Evolutionary conservation across 148 eudicot genomes (phyloP), one percentile per base, ranked within the genome.

Genomic region (Persicaria tinctoria): DNA sequence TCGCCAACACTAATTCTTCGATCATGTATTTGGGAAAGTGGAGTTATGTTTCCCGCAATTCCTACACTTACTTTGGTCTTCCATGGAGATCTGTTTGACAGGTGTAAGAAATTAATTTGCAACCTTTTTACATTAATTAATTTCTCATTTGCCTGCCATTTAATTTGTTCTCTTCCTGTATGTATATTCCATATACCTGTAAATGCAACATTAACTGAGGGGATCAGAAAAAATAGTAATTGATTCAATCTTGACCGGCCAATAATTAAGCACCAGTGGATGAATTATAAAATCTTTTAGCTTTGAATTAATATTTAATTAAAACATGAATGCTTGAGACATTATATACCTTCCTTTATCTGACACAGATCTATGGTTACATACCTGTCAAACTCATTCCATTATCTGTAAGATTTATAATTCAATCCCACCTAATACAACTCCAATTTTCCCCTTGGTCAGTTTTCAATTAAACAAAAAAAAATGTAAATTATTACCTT

Each of bases 301-400:
- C 6, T 20, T 55, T 14, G 12, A 8, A 50, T 49, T 16, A 14
- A 13, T 55, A 8, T 27, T 27, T 14, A 27, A 11, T 14, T 66
- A 6, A 66, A 41, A 38, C 46, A 41, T 66, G 1, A 66, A 66
- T 12, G 48, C 12, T 44, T 38, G 18, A 1, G 16, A 66, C 47
- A 66, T 66, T 66, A 66, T 11, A 41, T 32, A 41, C 70, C 47
- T 66, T 14, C 38, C 16, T 66, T 41, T 66, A 17, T 44, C 70
- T 66, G 70, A 66, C 70, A 66, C 70, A 66, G 70, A 66, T 66
- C 70, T 66, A 66, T 16, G 17, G 47, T 38, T 66, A 66, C 70
- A 66, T 66, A 66, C 70, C 70, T 66, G 70, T 66, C 38, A 60
- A 41, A 66, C 17, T 12, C 46, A 38, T 27, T 27, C 69, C 47